Evolutionary conservation across 768 basidiomycete species (phyloP).

Genomic region (Panus rudis): DNA sequence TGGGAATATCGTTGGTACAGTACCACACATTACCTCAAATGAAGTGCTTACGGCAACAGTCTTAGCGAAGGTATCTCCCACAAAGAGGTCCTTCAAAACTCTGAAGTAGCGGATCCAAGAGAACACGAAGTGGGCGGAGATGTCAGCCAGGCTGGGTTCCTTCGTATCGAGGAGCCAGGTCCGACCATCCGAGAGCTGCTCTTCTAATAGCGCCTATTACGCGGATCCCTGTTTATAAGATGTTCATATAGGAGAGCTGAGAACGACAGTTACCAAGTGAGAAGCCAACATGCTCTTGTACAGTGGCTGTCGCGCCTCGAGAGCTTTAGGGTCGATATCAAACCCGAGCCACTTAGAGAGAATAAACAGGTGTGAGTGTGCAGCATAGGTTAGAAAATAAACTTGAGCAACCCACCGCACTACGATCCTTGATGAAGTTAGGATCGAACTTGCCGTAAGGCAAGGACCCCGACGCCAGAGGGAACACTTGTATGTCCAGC

Average conservation of each 20-base stretch:
- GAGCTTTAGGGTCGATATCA: slow-evolving; percentile 32
- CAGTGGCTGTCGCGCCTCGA: slow-evolving; percentile 25
- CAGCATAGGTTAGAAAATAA: background rate
- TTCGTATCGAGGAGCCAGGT: slow-evolving; percentile 55
- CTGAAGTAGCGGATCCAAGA: slow-evolving; percentile 37
- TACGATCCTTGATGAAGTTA: slow-evolving; percentile 43
- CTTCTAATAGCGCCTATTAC: slow-evolving; percentile 23
- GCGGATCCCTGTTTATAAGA: background rate
- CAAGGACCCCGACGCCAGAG: slow-evolving; percentile 31
- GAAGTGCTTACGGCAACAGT: slow-evolving; percentile 30
- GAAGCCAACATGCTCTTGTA: slow-evolving; percentile 35
- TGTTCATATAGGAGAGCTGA: slow-evolving; percentile 8
- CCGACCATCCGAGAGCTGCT: slow-evolving; percentile 43
- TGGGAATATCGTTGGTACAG: background rate
- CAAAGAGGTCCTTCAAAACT: slow-evolving; percentile 30
- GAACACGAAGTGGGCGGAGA: slow-evolving; percentile 43
- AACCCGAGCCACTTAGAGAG: slow-evolving; percentile 19
- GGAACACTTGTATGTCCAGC: slow-evolving; percentile 38
- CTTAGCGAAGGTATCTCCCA: slow-evolving; percentile 31
- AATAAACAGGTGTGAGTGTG: slow-evolving; percentile 18
- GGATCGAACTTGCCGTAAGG: slow-evolving; percentile 43
- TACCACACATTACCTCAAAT: background rate
- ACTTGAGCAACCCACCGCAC: slow-evolving; percentile 30
- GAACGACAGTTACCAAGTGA: slow-evolving; percentile 38
- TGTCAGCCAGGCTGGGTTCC: slow-evolving; percentile 43